A percentile compares a stretch with the other conserved stretches of the same genome.
Conservation (phyloP, 805 yeast genomes). For the Kodamaea kaohsiungensis region DNA sequence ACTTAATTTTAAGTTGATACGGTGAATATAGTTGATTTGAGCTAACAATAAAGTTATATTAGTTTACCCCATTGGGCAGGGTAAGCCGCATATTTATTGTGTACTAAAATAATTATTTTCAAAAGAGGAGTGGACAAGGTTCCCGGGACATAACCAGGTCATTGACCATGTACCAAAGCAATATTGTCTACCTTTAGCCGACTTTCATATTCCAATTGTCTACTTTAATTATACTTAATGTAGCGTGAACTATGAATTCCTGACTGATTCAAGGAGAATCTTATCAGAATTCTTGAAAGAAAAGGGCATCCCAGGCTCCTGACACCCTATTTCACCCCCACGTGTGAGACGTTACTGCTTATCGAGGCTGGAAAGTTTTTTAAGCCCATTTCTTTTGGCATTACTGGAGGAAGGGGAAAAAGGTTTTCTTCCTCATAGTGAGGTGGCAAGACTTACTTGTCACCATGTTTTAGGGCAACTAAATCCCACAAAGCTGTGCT, state of each 20-base stretch:
- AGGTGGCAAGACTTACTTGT: neutral
- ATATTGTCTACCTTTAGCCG: neutral
- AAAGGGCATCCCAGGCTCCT: neutral
- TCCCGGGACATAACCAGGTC: neutral
- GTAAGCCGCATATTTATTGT: neutral
- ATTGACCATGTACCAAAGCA: neutral
- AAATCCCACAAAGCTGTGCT: neutral
- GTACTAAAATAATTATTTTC: neutral
- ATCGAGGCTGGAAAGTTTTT: neutral
- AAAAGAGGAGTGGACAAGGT: neutral
- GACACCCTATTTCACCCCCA: neutral
- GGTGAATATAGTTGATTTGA: neutral
- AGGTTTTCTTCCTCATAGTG: neutral
- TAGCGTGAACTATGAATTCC: neutral
- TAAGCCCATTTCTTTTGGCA: neutral
- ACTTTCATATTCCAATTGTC: neutral
- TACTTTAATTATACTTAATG: neutral
- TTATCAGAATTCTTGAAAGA: neutral
- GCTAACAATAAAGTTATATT: neutral
- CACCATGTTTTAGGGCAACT: neutral
- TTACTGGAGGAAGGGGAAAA: neutral
- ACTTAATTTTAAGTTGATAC: neutral
- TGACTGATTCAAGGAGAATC: neutral
- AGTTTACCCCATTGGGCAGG: neutral
- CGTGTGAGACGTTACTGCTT: neutral